These are phyloP conservation scores for Aspergillus kassunensis DNA, from an alignment of 495 filamentous ascomycete genomes.

Conservation along the genomic window DNA sequence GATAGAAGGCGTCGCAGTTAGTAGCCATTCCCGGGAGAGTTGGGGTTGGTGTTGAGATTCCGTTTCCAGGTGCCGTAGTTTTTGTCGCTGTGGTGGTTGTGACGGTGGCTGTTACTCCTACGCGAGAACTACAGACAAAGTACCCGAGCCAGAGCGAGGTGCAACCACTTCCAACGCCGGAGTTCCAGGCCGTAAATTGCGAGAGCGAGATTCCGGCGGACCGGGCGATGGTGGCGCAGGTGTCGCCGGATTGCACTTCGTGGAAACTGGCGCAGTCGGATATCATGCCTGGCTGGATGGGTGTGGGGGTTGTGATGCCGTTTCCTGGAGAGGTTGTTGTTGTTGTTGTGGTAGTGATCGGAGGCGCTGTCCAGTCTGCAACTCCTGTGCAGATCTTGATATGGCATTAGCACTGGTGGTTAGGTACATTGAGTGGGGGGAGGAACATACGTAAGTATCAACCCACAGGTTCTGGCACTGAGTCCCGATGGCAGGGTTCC, in stretches of 20 bases:
- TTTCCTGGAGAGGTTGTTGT: neutral
- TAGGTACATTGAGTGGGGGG: too few relatives aligned
- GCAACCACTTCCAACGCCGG: constrained; percentile 4
- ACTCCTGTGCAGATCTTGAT: too few relatives aligned
- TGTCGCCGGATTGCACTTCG: neutral
- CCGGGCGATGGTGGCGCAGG: neutral
- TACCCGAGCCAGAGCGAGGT: neutral
- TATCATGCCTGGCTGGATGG: constrained; percentile 1
- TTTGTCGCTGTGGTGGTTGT: neutral
- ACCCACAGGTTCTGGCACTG: too few relatives aligned
- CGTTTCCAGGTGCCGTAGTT: neutral
- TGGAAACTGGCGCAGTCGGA: neutral
- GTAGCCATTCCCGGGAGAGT: neutral
- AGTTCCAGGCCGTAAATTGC: neutral
- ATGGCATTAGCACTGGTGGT: too few relatives aligned
- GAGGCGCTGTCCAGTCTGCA: too few relatives aligned
- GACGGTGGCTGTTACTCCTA: neutral
- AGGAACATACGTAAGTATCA: too few relatives aligned
- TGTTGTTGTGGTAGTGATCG: too few relatives aligned
- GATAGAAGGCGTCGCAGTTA: constrained; percentile 7
- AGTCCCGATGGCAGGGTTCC: too few relatives aligned
- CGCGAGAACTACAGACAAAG: neutral
- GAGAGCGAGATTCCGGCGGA: neutral
- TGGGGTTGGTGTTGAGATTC: constrained; percentile 3
- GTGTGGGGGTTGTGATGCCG: neutral